Evolutionary conservation across 139 green algal genomes (phyloP), one percentile per base, ranked within the genome.

Genomic region (Pleodorina starrii): DNA sequence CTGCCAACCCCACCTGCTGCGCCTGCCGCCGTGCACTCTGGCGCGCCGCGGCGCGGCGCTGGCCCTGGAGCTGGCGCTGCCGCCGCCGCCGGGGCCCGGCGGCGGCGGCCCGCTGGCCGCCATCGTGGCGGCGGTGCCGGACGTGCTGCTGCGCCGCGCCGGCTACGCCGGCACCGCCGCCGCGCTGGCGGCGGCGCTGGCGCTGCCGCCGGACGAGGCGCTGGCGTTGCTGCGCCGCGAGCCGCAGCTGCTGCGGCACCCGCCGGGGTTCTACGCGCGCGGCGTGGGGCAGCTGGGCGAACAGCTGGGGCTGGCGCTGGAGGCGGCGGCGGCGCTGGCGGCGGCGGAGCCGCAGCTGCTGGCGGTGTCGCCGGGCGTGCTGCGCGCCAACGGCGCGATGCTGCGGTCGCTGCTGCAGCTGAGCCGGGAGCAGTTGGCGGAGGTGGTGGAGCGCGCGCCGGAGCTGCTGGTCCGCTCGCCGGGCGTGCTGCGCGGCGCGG

Each of bases 361-460:
- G 36, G 14, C 10, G 10, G 69, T 63, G 5, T 74, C 69, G 5
- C 69, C 68, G 1, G 50, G 69, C 23, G 69, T 74, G 29, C 32
- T 89, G 0, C 21, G 21, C 9, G 43, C 46, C 23, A 89, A 89
- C 50, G 50, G 25, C 35, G 5, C 2, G 5, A 43, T 59, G 69
- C 50, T 89, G 4, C 68, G 46, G 5, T 10, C 23, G 5, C 12
- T 21, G 69, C 44, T 82, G 59, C 84, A 89, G 84, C 84, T 89
- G 7, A 43, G 5, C 4, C 36, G 48, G 2, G 36, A 25, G 23
- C 44, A 73, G 68, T 14, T 82, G 50, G 84, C 21, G 1, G 84
- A 54, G 3, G 16, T 89, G 68, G 48, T 59, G 68, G 11, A 10
- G 4, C 38, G 48, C 5, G 25, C 27, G 38, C 84, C 84, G 5